Evolutionary conservation across 1,284 basidiomycete species (phyloP), one percentile per base, ranked within the genome.

Genomic region (Papiliotrema flavescens): DNA sequence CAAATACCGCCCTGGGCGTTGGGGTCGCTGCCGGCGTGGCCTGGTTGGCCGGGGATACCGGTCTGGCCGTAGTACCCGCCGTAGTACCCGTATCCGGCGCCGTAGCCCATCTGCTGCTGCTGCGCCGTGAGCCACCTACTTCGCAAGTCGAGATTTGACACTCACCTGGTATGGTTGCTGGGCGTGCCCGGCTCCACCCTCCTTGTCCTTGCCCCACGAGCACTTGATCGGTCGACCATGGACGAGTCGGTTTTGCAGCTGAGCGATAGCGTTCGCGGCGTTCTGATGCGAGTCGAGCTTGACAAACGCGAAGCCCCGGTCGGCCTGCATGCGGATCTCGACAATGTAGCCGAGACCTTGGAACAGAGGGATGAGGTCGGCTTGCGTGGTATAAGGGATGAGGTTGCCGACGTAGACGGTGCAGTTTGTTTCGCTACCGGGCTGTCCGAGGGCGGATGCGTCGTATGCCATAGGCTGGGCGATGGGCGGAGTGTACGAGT

Each of bases 371-470:
- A 97, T 90, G 60, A 98, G 85, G 77, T 98, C 96, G 44, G 89
- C 88, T 76, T 95, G 91, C 20, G 91, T 94, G 67, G 88, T 89
- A 78, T 92, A 94, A 2, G 93, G 94, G 56, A 96, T 92, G 58
- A 98, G 83, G 79, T 98, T 98, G 61, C 95, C 95, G 72, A 98
- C 93, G 76, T 98, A 98, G 65, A 98, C 92, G 45, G 95, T 98
- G 48, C 89, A 84, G 79, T 97, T 96, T 79, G 87, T 91, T 36
- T 88, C 84, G 32, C 91, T 90, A 1, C 94, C 90, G 11, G 28
- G 28, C 5, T 32, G 28, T 77, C 94, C 91, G 64, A 85, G 80
- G 35, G 94, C 86, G 60, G 96, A 89, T 19, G 86, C 78, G 72
- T 95, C 91, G 78, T 91, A 96, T 56, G 87, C 48, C 87, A 59